phyloP scores from a whole-genome alignment of 2,329 filamentous ascomycete species.

The Verticillium klebahnii region DNA sequence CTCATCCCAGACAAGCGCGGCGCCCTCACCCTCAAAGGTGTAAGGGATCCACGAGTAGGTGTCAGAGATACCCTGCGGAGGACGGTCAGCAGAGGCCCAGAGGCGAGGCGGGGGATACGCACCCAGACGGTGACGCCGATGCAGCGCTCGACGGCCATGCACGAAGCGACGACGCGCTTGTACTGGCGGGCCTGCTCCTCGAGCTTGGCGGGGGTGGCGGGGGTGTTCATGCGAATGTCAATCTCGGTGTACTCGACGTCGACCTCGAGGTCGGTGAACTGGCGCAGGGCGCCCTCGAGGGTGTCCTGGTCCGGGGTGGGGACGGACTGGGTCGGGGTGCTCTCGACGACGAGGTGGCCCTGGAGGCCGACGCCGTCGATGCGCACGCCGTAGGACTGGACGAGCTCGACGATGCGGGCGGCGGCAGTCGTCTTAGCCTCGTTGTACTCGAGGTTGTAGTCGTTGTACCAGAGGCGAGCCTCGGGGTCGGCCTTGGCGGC shows the following conservation, averaged over 20 bases:
- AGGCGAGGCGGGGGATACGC: not conserved
- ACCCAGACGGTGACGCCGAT: conserved; percentile 28
- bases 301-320: conserved; percentile 24
- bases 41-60: conserved; percentile 30
- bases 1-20: conserved; percentile 35
- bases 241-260: conserved; percentile 53
- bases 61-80: not conserved
- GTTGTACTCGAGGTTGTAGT: conserved; percentile 57
- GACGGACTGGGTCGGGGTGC: conserved; percentile 31
- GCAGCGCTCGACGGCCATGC: conserved; percentile 13
- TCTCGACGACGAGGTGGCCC: conserved; percentile 53
- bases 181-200: conserved; percentile 24
- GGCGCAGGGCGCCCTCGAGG: conserved; percentile 27
- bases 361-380: conserved; percentile 62
- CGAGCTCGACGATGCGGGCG: conserved; percentile 37
- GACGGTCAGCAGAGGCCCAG: not conserved
- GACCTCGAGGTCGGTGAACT: conserved; percentile 35
- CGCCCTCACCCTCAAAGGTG: conserved; percentile 34
- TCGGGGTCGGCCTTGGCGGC: conserved; percentile 48
- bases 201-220: conserved; percentile 20
- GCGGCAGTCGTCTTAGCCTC: conserved; percentile 40
- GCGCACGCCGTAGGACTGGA: conserved; percentile 43
- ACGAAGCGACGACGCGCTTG: conserved; percentile 12
- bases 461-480: conserved; percentile 53
- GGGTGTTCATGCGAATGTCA: conserved; percentile 39